phyloP scores from a whole-genome alignment of 306 rosid species.

The Vigna angularis region DNA sequence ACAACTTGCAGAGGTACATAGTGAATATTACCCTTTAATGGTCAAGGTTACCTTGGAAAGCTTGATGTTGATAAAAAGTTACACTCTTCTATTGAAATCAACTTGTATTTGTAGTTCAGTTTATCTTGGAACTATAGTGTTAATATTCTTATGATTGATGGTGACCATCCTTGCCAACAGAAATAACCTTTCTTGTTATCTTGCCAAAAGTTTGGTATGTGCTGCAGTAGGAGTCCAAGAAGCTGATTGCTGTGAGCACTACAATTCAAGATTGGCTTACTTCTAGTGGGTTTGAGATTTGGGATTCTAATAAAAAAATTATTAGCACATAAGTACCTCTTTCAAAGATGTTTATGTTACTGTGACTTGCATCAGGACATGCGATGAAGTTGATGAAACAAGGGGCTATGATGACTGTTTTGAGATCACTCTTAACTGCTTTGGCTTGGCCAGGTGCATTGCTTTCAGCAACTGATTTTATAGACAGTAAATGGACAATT shows the following conservation, averaged over 20 bases:
- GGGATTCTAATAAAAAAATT: slow-evolving; percentile 10
- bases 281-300: slow-evolving; percentile 57
- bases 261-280: slow-evolving; percentile 78
- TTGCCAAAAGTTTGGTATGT: slow-evolving; percentile 60
- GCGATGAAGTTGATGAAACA: slow-evolving; percentile 70
- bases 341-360: slow-evolving; percentile 32
- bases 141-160: slow-evolving; percentile 37
- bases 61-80: slow-evolving; percentile 27
- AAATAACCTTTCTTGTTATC: slow-evolving; percentile 44
- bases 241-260: slow-evolving; percentile 72
- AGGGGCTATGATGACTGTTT: slow-evolving; percentile 81
- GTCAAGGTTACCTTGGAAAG: slow-evolving; percentile 24
- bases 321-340: not conserved
- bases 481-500: slow-evolving; percentile 75
- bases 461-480: slow-evolving; percentile 69
- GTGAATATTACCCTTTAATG: slow-evolving; percentile 37
- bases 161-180: slow-evolving; percentile 32
- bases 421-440: slow-evolving; percentile 68
- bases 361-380: slow-evolving; percentile 55
- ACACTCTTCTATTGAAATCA: slow-evolving; percentile 13
- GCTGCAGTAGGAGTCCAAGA: slow-evolving; percentile 70
- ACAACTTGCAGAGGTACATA: slow-evolving; percentile 76
- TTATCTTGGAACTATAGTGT: slow-evolving; percentile 26
- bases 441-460: slow-evolving; percentile 73
- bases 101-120: slow-evolving; percentile 33